phyloP scores from a whole-genome alignment of 2,329 filamentous ascomycete species.

The Aspergillus intermedius region DNA sequence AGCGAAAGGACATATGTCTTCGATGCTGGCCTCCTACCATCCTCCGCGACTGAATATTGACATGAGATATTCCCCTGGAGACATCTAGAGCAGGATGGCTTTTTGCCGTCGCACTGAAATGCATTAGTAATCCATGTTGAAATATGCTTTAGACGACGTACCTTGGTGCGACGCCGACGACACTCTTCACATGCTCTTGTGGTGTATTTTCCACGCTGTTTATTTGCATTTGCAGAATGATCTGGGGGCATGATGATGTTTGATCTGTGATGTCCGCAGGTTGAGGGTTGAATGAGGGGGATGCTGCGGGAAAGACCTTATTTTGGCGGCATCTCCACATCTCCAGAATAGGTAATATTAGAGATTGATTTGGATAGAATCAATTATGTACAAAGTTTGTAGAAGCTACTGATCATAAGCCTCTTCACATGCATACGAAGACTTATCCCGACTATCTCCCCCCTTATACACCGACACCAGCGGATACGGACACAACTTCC shows the following conservation, averaged over 20 bases:
- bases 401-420: background rate
- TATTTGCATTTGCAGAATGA: background rate
- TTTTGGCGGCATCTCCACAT: too few species aligned
- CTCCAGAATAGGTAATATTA: too few species aligned
- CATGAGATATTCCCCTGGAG: constrained; percentile 23
- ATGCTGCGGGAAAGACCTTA: too few species aligned
- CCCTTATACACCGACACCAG: constrained; percentile 6
- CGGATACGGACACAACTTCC: constrained; percentile 8
- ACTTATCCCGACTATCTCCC: constrained; percentile 3
- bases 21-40: constrained; percentile 29
- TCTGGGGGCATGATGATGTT: too few species aligned
- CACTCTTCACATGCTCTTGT: constrained; percentile 33
- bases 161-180: constrained; percentile 32
- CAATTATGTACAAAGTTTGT: background rate
- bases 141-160: constrained; percentile 7
- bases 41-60: constrained; percentile 24
- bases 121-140: background rate
- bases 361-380: background rate
- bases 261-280: too few species aligned
- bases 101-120: constrained; percentile 26
- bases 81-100: constrained; percentile 29
- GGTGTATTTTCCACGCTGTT: constrained; percentile 15
- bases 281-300: too few species aligned
- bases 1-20: constrained; percentile 32
- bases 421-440: background rate